A percentile compares a stretch with the other conserved stretches of the same genome.
These are phyloP conservation scores for Astrephomene gubernaculifera DNA, from an alignment of 139 green algal genomes.

Conservation along the genomic window DNA sequence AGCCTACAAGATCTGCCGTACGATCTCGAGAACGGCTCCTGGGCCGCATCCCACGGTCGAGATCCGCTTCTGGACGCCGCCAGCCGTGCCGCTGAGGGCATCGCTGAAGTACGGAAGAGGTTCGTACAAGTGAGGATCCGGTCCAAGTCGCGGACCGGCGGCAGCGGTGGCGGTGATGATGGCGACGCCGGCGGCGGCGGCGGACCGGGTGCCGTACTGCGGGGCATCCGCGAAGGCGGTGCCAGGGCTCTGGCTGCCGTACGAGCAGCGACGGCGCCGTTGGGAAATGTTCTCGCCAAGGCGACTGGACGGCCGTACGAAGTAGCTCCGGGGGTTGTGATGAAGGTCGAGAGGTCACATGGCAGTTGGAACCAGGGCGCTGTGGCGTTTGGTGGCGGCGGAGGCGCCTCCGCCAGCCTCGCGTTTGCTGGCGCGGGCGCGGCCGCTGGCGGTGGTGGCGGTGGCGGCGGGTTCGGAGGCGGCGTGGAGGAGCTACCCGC, in stretches of 20 bases:
- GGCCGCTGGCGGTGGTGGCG: background rate
- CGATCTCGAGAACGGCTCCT: background rate
- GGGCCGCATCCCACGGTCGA: background rate
- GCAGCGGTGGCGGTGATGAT: no score
- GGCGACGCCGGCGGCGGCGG: no score
- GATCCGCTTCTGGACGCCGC: slow-evolving; percentile 16
- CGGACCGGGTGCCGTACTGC: background rate
- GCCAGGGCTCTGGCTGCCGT: background rate
- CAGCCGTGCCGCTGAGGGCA: background rate
- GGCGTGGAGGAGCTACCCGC: background rate
- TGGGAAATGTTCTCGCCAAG: background rate
- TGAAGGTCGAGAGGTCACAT: background rate
- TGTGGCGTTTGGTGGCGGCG: no score
- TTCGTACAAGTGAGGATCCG: no score
- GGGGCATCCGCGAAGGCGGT: background rate
- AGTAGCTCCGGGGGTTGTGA: background rate
- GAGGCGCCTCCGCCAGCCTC: background rate
- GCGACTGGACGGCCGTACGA: slow-evolving; percentile 1
- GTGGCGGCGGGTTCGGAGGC: no score
- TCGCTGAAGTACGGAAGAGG: no score
- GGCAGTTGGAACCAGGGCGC: no score
- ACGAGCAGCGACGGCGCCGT: background rate
- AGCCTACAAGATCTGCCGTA: background rate
- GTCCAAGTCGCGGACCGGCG: no score
- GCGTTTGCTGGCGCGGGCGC: background rate